Conservation (phyloP, 179 eudicot genomes). For the Amaranthus tricolor region DNA sequence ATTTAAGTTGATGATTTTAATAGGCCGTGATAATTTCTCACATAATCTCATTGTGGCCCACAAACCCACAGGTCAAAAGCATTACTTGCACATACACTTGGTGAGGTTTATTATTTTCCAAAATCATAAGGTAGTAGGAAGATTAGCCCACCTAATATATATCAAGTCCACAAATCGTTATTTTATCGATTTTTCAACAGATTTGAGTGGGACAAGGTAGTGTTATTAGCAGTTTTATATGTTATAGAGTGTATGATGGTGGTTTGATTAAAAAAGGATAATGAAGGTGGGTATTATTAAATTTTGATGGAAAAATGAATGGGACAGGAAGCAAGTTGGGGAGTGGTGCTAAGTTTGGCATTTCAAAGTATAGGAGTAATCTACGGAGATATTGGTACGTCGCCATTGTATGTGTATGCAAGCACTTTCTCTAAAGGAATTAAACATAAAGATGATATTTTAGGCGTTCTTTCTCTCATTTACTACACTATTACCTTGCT, state of each 20-base stretch:
- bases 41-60: too few species aligned
- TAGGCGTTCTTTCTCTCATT: constrained; percentile 68
- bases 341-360: constrained; percentile 47
- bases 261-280: neutral
- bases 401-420: constrained; percentile 70
- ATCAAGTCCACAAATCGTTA: too few species aligned
- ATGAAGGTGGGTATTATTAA: neutral
- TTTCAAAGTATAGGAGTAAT: constrained; percentile 82
- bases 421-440: constrained; percentile 56
- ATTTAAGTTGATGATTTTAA: too few species aligned
- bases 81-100: too few species aligned
- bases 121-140: too few species aligned
- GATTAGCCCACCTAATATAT: too few species aligned
- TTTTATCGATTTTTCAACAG: too few species aligned
- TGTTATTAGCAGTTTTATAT: too few species aligned
- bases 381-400: constrained; percentile 86
- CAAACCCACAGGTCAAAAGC: too few species aligned
- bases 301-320: neutral
- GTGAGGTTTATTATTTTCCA: too few species aligned
- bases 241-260: neutral
- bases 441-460: constrained; percentile 53
- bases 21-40: too few species aligned
- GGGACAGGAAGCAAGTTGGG: constrained; percentile 41
- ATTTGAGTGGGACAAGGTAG: too few species aligned
- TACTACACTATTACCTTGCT: constrained; percentile 68